Conservation (phyloP, 75 land plant species). For the Isoetes taiwanensis region DNA sequence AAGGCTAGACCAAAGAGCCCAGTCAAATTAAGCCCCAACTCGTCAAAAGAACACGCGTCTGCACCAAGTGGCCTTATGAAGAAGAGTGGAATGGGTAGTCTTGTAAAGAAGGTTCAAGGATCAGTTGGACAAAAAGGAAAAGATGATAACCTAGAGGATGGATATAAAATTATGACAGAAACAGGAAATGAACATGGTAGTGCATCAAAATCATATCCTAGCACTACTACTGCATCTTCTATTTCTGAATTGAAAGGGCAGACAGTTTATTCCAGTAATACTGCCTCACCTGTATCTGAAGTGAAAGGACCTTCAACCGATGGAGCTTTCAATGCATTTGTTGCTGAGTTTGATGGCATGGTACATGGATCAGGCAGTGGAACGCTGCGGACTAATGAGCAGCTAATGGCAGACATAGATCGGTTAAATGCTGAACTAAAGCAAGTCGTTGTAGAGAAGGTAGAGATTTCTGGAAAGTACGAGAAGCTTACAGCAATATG, state of each 20-base stretch:
- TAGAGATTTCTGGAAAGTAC: slow-evolving; percentile 59
- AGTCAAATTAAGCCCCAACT: slow-evolving; percentile 6
- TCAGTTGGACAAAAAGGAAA: no score
- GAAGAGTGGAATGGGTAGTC: slow-evolving; percentile 8
- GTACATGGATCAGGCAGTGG: neutral
- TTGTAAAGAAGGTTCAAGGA: slow-evolving; percentile 8
- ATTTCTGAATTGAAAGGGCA: no score
- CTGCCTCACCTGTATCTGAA: no score
- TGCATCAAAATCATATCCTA: no score
- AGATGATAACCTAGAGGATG: slow-evolving; percentile 21
- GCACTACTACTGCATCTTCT: no score
- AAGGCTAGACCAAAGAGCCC: slow-evolving; percentile 19
- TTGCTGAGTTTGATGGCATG: slow-evolving; percentile 52
- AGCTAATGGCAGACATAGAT: slow-evolving; percentile 42
- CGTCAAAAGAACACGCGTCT: slow-evolving; percentile 20
- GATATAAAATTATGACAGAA: slow-evolving; percentile 27
- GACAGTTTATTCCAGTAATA: no score
- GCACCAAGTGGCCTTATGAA: slow-evolving; percentile 1
- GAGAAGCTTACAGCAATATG: slow-evolving; percentile 92
- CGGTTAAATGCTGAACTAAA: slow-evolving; percentile 52
- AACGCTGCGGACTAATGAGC: slow-evolving; percentile 14
- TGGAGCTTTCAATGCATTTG: slow-evolving; percentile 57
- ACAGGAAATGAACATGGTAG: neutral
- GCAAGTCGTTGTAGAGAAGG: slow-evolving; percentile 52
- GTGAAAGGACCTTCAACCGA: slow-evolving; percentile 12